Conservation (phyloP, 1,139 yeast species). For the Protomyces macrosporus region DNA sequence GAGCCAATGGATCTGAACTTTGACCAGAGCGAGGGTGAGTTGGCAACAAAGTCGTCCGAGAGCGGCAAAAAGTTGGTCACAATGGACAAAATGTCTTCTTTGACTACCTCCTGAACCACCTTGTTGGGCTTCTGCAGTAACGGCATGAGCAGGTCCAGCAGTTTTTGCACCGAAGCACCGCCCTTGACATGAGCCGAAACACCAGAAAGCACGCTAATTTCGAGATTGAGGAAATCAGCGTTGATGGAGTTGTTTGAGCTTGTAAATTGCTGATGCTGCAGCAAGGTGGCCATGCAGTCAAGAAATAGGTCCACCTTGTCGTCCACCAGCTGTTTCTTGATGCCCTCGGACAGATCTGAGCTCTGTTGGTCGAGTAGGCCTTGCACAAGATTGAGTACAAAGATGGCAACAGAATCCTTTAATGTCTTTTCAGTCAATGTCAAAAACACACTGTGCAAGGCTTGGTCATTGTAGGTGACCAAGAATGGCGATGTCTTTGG, state of each 20-base stretch:
- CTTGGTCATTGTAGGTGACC: constrained; percentile 49
- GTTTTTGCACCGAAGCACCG: constrained; percentile 15
- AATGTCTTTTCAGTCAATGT: constrained; percentile 41
- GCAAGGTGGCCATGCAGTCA: constrained; percentile 7
- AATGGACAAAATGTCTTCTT: constrained; percentile 56
- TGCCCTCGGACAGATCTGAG: background rate
- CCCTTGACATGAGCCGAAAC: constrained; percentile 23
- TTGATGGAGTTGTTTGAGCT: constrained; percentile 21
- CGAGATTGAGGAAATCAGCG: constrained; percentile 17
- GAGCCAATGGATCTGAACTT: constrained; percentile 56
- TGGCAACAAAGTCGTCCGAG: constrained; percentile 48
- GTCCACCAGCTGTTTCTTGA: background rate
- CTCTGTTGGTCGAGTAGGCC: constrained; percentile 13
- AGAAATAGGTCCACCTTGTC: constrained; percentile 18
- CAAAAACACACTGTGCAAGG: constrained; percentile 50
- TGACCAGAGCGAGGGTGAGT: constrained; percentile 50
- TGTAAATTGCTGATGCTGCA: constrained; percentile 9
- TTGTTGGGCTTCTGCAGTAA: constrained; percentile 53
- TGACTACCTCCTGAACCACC: constrained; percentile 53
- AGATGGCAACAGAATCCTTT: constrained; percentile 27
- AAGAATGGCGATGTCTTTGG: constrained; percentile 51
- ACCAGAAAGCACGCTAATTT: constrained; percentile 17
- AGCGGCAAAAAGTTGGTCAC: constrained; percentile 48
- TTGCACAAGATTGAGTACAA: constrained; percentile 23
- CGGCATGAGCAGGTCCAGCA: constrained; percentile 27